Base-by-base conservation (phyloP, 2,329 filamentous ascomycete species). In the Epichloe sylvatica region DNA sequence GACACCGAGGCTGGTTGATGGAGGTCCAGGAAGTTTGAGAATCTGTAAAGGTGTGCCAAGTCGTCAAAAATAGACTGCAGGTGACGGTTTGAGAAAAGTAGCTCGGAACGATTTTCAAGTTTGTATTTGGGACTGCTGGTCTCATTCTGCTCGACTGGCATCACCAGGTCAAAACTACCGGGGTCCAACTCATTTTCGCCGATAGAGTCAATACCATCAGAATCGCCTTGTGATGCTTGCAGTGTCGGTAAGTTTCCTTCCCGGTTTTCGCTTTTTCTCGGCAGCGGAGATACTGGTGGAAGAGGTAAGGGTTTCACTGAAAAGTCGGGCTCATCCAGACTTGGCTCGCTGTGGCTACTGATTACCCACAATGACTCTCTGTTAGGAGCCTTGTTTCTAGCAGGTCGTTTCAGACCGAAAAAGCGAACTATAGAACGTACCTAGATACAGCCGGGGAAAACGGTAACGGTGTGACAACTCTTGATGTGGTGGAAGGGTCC, bases 41-140 rank as follows among this genome's bases (percentile, higher is more conserved):
- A 89, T 35, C 73, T 74, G 44, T 80, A 70, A 3, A 87, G 69
- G 34, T 82, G 73, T 11, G 75, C 68, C 0, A 81, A 76, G 53
- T 86, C 77, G 3, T 72, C 68, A 56, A 87, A 83, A 36, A 88
- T 84, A 39, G 74, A 69, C 45, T 75, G 65, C 34, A 88, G 68
- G 63, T 88, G 84, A 42, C 80, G 74, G 17, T 65, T 70, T 1
- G 82, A 86, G 57, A 86, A 82, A 43, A 88, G 67, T 19, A 78
- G 69, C 49, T 84, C 80, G 0, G 81, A 78, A 38, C 78, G 73
- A 19, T 69, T 67, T 62, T 87, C 84, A 1, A 87, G 66, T 8
- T 75, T 77, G 59, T 78, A 59, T 17, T 51, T 51, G 36, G 50
- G 46, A 12, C 33, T 49, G 25, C 51, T 46, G 36, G 38, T 44